These are phyloP conservation scores for Fusarium pseudocircinatum DNA, from an alignment of 2,329 filamentous ascomycete genomes.

Conservation along the genomic window DNA sequence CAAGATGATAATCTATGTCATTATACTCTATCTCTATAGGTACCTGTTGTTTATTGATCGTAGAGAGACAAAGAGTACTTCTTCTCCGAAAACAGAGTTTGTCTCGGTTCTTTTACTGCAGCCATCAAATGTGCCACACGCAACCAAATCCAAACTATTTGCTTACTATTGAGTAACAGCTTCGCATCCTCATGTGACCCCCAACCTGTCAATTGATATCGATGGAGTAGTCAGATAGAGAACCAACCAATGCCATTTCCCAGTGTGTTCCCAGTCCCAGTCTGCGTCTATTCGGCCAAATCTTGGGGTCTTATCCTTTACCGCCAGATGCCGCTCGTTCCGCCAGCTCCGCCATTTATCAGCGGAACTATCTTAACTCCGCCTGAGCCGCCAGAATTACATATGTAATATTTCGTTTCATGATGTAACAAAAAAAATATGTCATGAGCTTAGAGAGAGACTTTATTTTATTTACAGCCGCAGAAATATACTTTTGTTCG, in stretches of 20 bases:
- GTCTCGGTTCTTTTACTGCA: background rate
- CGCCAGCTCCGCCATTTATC: slow-evolving; percentile 14
- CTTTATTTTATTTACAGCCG: background rate
- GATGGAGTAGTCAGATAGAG: slow-evolving; percentile 10
- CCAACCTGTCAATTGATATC: slow-evolving; percentile 6
- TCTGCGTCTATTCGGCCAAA: background rate
- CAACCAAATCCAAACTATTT: background rate
- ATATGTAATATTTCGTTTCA: background rate
- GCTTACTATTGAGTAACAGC: slow-evolving; percentile 5
- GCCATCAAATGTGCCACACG: background rate
- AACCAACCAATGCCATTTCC: background rate
- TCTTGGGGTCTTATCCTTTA: background rate
- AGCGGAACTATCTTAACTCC: slow-evolving; percentile 12
- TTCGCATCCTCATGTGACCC: slow-evolving; percentile 6
- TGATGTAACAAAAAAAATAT: background rate
- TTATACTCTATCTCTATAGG: background rate
- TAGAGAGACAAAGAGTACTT: background rate
- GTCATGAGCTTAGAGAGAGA: background rate
- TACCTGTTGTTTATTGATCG: background rate
- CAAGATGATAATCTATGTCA: background rate
- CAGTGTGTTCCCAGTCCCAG: background rate
- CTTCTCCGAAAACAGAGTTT: background rate
- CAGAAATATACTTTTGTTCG: background rate
- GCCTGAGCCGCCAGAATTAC: slow-evolving; percentile 2
- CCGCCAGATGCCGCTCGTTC: slow-evolving; percentile 25